These are phyloP conservation scores for Suillus cothurnatus DNA, from an alignment of 768 basidiomycete genomes.

Conservation along the genomic window DNA sequence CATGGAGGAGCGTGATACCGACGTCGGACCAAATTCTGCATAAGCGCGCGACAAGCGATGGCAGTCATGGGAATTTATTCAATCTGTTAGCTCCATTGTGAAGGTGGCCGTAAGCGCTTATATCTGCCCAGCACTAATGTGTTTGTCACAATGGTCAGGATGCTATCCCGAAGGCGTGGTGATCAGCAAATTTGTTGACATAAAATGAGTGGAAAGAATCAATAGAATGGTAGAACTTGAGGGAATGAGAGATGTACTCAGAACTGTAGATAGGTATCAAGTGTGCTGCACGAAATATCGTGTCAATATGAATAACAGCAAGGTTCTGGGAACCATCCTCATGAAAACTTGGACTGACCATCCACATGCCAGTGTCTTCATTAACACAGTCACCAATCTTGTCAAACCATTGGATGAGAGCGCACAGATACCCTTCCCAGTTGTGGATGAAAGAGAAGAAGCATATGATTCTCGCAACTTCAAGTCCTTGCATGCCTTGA, in stretches of 20 bases:
- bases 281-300: conserved; percentile 6
- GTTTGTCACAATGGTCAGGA: too few relatives aligned
- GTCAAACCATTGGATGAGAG: conserved; percentile 25
- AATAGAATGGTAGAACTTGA: not conserved
- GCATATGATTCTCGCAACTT: conserved; percentile 14
- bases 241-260: not conserved
- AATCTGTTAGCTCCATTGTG: too few relatives aligned
- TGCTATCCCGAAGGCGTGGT: not conserved
- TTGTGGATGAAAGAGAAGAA: conserved; percentile 18
- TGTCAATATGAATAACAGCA: conserved; percentile 11
- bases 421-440: conserved; percentile 15
- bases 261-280: conserved; percentile 8
- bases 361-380: conserved; percentile 20
- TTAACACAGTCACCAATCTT: conserved; percentile 16
- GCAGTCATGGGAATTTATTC: too few relatives aligned
- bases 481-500: conserved; percentile 17
- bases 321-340: not conserved
- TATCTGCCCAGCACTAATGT: too few relatives aligned
- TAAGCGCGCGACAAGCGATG: too few relatives aligned
- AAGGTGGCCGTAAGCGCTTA: too few relatives aligned
- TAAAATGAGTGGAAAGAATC: not conserved
- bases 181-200: not conserved
- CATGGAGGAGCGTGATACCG: too few relatives aligned
- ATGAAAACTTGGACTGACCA: not conserved
- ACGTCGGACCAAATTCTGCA: too few relatives aligned